phyloP scores from a whole-genome alignment of 1,284 basidiomycete species.

The Cystobasidium pallidum region DNA sequence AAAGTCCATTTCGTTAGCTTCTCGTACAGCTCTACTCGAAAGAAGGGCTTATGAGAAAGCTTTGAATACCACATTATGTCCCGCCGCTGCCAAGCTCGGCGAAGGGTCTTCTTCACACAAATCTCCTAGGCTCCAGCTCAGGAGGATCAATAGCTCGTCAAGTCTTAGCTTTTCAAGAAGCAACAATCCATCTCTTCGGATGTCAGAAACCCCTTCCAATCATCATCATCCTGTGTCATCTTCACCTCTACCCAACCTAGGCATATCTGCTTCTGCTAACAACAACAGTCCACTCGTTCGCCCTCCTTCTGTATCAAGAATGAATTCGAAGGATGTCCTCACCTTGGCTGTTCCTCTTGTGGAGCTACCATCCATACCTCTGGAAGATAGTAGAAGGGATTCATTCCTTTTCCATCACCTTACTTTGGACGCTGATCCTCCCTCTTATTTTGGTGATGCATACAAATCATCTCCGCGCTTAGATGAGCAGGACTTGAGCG shows the following conservation, averaged over 20 bases:
- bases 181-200: neutral
- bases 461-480: neutral
- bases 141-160: constrained; percentile 24
- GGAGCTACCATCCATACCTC: constrained; percentile 31
- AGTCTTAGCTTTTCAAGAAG: constrained; percentile 27
- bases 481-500: neutral
- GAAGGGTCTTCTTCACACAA: constrained; percentile 3
- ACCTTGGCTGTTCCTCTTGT: constrained; percentile 34
- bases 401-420: constrained; percentile 41
- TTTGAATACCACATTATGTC: constrained; percentile 34
- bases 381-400: constrained; percentile 7
- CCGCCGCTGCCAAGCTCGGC: constrained; percentile 27
- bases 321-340: constrained; percentile 34
- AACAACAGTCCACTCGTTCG: constrained; percentile 21
- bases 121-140: constrained; percentile 8
- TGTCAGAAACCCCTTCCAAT: neutral
- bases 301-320: constrained; percentile 16
- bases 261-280: neutral
- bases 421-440: constrained; percentile 26
- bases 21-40: constrained; percentile 1
- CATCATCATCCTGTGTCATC: neutral
- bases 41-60: constrained; percentile 29
- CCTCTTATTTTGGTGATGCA: constrained; percentile 4
- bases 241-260: neutral
- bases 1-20: neutral